Evolutionary conservation across 805 yeast species (phyloP).

Genomic region (Metschnikowia peoriensis): DNA sequence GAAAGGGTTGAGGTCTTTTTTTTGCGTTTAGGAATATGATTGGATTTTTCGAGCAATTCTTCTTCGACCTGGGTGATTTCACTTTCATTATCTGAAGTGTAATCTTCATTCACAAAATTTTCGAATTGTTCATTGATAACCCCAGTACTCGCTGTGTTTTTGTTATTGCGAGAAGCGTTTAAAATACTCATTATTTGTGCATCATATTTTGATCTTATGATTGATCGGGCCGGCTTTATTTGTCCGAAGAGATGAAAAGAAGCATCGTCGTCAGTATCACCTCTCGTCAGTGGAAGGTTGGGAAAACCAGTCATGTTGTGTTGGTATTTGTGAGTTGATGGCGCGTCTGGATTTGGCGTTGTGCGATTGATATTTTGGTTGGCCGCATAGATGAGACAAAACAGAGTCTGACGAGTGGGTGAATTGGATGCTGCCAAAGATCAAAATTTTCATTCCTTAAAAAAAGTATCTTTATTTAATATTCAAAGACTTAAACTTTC

Average conservation of each 20-base stretch:
- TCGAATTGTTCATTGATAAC: constrained; percentile 19
- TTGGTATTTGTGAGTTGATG: background rate
- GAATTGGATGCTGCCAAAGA: too few species aligned
- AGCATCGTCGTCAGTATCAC: constrained; percentile 43
- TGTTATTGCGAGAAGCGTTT: background rate
- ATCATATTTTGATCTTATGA: constrained; percentile 18
- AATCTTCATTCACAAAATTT: constrained; percentile 12
- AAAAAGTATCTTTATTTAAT: too few species aligned
- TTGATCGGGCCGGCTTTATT: constrained; percentile 40
- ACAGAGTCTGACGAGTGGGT: too few species aligned
- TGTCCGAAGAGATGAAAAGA: constrained; percentile 38
- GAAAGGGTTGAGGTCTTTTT: background rate
- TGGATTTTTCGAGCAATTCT: background rate
- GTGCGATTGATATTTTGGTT: background rate
- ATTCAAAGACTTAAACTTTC: too few species aligned
- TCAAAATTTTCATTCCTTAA: too few species aligned
- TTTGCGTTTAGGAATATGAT: background rate
- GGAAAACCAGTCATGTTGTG: constrained; percentile 27
- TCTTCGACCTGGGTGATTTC: constrained; percentile 6
- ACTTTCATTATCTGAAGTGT: constrained; percentile 12
- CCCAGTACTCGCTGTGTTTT: background rate
- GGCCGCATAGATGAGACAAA: background rate
- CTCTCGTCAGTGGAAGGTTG: constrained; percentile 33
- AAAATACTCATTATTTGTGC: constrained; percentile 13
- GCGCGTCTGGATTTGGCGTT: background rate